Percentiles rank a stretch among this genome's conserved stretches.
phyloP scores from a whole-genome alignment of 306 rosid genomes.

The Castanea mollissima region DNA sequence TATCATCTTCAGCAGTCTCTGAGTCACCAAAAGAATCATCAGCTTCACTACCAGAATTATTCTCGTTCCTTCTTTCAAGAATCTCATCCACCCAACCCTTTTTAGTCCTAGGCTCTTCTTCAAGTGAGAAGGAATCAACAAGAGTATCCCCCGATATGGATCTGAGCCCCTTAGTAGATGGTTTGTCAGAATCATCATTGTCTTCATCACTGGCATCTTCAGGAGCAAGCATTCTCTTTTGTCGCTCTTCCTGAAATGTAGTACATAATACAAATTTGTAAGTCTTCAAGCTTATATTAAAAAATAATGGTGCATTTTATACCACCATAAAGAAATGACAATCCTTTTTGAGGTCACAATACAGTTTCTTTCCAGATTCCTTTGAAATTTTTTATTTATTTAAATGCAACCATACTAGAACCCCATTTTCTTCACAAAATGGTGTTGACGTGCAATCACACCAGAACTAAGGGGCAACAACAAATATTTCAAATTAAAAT shows the following conservation, averaged over 20 bases:
- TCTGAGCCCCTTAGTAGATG: constrained; percentile 48
- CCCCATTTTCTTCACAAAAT: too few relatives aligned
- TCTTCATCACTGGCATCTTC: constrained; percentile 80
- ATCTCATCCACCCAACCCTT: constrained; percentile 85
- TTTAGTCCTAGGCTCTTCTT: constrained; percentile 49
- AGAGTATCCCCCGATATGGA: constrained; percentile 88
- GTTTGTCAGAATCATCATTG: constrained; percentile 47
- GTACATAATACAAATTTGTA: neutral
- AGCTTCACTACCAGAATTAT: constrained; percentile 58
- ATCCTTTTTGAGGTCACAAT: too few relatives aligned
- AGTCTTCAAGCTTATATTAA: neutral
- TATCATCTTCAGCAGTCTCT: constrained; percentile 49
- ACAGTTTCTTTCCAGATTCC: too few relatives aligned
- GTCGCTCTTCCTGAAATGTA: constrained; percentile 73
- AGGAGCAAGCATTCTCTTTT: constrained; percentile 73
- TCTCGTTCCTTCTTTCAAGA: constrained; percentile 58
- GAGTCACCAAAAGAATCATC: constrained; percentile 54
- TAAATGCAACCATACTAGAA: too few relatives aligned
- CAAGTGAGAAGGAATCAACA: constrained; percentile 76
- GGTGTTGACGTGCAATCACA: too few relatives aligned
- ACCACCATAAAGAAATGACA: neutral
- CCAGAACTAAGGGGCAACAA: too few relatives aligned
- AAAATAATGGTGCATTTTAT: neutral
- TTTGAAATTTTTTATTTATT: too few relatives aligned
- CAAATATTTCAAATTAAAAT: too few relatives aligned